Base-by-base conservation (phyloP, 208 protist genomes). In the Trypanosoma avium region DNA sequence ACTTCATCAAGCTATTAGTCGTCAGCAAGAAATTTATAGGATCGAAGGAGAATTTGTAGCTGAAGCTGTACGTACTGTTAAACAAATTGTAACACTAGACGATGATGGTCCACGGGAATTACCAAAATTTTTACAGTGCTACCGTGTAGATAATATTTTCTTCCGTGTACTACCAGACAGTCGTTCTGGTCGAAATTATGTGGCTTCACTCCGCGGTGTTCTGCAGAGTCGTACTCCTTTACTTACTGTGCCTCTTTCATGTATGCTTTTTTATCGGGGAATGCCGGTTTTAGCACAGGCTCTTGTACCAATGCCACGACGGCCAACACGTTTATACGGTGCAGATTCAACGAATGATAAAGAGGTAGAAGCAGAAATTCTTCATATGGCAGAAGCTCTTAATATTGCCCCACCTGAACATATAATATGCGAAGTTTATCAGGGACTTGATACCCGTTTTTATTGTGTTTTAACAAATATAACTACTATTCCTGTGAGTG, bases 261-360 rank as follows among this genome's bases (percentile, higher is more conserved):
- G 70, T 64, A 92, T 94, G 82, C 83, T 94, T 49, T 88, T 84
- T 62, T 94, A 86, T 68, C 84, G 85, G 9, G 88, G 88, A 54
- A 94, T 94, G 85, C 88, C 88, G 7, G 80, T 94, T 27, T 72
- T 94, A 30, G 88, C 83, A 38, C 88, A 94, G 79, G 88, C 88
- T 35, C 81, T 94, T 13, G 79, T 92, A 43, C 88, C 88, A 4
- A 91, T 94, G 82, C 73, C 77, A 19, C 53, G 54, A 21, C 54
- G 73, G 15, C 82, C 84, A 9, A 75, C 72, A 45, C 73, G 82
- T 22, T 74, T 94, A 6, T 90, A 86, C 67, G 84, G 84, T 12
- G 73, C 68, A 15, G 58, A 80, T 60, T 87, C 75, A 26, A 72
- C 57, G 52, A 83, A 90, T 62, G 77, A 88, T 63, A 46, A 64